Base-by-base conservation (phyloP, 176 grass and related monocot species). In the Aegilops umbellulata region DNA sequence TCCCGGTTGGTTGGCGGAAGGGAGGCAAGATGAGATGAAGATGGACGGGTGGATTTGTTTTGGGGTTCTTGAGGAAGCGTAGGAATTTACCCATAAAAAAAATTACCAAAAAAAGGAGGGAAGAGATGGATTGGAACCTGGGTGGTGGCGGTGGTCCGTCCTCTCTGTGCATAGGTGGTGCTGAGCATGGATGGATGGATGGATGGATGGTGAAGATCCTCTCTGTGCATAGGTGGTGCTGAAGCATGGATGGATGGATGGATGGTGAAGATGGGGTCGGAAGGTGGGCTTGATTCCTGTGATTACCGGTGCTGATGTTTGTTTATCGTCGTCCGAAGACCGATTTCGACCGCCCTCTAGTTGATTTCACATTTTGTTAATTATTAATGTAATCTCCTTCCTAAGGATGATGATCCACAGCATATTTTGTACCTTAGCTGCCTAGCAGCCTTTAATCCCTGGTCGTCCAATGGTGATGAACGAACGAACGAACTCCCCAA, bases 31-130 rank as follows among this genome's bases (percentile, higher is more conserved):
- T 39, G 87, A 35, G 74, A 36, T 47, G 71, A 15, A 6, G 71
- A 19, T 66, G 36, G 57, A 75, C 2, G 83, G 92, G 67, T 81
- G 87, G 95, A 93, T 93, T 88, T 90, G 91, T 97, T 95, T 95
- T 95, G 89, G 89, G 90, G 89, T 75, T 91, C 69, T 39, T 72
- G 77, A 26, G 57, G 85, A 60, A 55, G 83, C 47, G 83, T 60
- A 5, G 87, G 67, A 84, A 81, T 51, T 80, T 41, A 80, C 85
- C 80, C 26, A 73, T 8, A 65, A 69, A 65, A 42, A 76, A 38
- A 7, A 42, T 30, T 61, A 47, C 29, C 25, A 15, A 67, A 81
- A 89, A 89, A 27, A 35, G 27, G 15, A 57, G 11, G 51, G 46
- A 23, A 80, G 55, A 74, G 66, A 67, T 65, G 79, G 27, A 29